These are phyloP conservation scores for Glycine soja DNA, from an alignment of 306 rosid species.

Conservation along the genomic window DNA sequence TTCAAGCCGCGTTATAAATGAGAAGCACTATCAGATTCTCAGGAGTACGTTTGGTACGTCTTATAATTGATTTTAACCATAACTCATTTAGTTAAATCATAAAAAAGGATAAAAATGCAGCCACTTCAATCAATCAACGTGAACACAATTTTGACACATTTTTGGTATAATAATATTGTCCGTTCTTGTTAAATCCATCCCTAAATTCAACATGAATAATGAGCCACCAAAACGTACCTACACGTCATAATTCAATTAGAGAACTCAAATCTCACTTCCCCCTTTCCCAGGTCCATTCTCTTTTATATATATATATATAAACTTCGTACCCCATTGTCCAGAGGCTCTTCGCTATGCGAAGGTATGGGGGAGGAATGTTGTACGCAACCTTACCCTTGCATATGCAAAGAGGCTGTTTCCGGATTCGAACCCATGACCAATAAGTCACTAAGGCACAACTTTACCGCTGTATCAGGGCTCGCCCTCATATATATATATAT, in stretches of 20 bases:
- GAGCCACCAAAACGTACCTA: not conserved
- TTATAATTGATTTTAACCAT: not conserved
- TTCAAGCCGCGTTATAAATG: conserved; percentile 25
- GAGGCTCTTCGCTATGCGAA: too few species aligned
- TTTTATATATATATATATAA: too few species aligned
- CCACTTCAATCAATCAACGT: not conserved
- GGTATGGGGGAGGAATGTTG: too few species aligned
- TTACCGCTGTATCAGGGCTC: too few species aligned
- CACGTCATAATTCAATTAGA: not conserved
- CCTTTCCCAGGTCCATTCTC: too few species aligned
- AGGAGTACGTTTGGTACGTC: not conserved
- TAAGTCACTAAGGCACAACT: too few species aligned
- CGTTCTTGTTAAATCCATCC: not conserved
- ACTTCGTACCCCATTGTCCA: too few species aligned
- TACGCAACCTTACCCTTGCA: too few species aligned
- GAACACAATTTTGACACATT: not conserved
- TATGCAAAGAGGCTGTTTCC: too few species aligned
- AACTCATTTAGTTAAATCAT: not conserved
- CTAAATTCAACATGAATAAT: not conserved
- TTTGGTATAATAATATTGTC: not conserved
- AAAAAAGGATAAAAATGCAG: not conserved
- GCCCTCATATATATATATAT: too few species aligned
- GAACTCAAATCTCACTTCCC: not conserved
- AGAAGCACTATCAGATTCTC: not conserved
- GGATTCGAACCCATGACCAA: too few species aligned